These are phyloP conservation scores for Gossypium anomalum DNA, from an alignment of 345 rosid species.

Conservation along the genomic window DNA sequence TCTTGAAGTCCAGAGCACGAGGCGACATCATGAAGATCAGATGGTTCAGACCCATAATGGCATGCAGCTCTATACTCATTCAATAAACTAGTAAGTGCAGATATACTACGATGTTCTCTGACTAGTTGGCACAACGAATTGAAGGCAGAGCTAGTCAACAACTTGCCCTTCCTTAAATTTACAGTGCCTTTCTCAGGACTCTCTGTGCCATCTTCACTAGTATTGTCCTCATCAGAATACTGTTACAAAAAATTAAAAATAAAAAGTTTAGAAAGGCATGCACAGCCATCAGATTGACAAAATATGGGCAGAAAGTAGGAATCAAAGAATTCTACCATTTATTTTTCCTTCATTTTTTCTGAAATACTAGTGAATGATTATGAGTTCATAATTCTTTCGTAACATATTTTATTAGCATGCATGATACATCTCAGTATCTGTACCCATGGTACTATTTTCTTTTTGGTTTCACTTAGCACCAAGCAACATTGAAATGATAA, in stretches of 20 bases:
- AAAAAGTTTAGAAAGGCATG: conserved; percentile 5
- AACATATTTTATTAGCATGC: neutral
- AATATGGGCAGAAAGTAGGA: neutral
- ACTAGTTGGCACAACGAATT: conserved; percentile 44
- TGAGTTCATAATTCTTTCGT: neutral
- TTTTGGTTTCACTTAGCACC: neutral
- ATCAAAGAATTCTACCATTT: neutral
- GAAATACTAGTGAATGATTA: conserved; percentile 1
- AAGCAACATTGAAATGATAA: neutral
- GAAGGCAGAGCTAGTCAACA: conserved; percentile 45
- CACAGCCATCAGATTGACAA: conserved; percentile 9
- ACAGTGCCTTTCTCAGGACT: conserved; percentile 30
- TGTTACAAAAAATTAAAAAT: conserved; percentile 25
- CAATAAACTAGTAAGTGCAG: conserved; percentile 54
- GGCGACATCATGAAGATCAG: conserved; percentile 21
- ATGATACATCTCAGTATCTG: neutral
- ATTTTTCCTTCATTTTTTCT: neutral
- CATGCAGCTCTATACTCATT: conserved; percentile 85
- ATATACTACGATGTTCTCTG: conserved; percentile 45
- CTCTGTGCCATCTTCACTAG: conserved; percentile 32
- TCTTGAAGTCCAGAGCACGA: conserved; percentile 29
- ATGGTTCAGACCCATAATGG: conserved; percentile 57
- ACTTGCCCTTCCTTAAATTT: conserved; percentile 24
- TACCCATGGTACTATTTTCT: neutral
- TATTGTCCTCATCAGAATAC: conserved; percentile 46